These are phyloP conservation scores for Zasmidium citrigriseum DNA, from an alignment of 2,329 filamentous ascomycete genomes.

Conservation along the genomic window DNA sequence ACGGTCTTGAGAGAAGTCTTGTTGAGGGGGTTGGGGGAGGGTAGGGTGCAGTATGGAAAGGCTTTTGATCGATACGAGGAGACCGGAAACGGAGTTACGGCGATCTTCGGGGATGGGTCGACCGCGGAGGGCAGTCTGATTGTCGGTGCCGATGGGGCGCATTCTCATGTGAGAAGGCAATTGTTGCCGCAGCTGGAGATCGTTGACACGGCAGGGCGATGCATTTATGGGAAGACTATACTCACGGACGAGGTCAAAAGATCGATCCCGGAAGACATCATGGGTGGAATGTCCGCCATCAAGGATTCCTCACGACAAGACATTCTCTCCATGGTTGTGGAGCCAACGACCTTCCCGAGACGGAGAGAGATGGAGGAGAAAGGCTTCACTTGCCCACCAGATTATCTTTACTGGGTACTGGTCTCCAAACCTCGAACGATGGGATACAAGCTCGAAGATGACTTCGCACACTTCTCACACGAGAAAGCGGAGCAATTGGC, in stretches of 20 bases:
- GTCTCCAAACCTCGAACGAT: neutral
- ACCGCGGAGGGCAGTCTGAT: conserved; percentile 17
- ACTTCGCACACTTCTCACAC: neutral
- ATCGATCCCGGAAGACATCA: conserved; percentile 1
- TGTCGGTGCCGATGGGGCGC: conserved; percentile 19
- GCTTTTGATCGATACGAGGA: conserved; percentile 14
- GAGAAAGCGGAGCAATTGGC: conserved; percentile 12
- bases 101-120: conserved; percentile 20
- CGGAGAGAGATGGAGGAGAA: conserved; percentile 6
- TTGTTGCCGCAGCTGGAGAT: conserved; percentile 12
- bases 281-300: conserved; percentile 12
- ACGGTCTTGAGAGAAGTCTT: conserved; percentile 21
- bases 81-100: conserved; percentile 10
- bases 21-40: conserved; percentile 14
- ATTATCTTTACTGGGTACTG: conserved; percentile 17
- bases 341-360: conserved; percentile 12
- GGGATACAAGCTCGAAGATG: neutral
- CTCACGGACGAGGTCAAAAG: conserved; percentile 11
- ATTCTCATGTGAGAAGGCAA: conserved; percentile 17
- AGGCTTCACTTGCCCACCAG: conserved; percentile 7
- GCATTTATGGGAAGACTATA: conserved; percentile 17
- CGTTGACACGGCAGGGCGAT: conserved; percentile 14
- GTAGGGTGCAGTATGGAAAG: conserved; percentile 21
- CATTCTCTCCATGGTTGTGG: conserved; percentile 13
- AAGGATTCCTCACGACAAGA: conserved; percentile 8